Conservation (phyloP, 257 asterid genomes). For the Mentha longifolia region DNA sequence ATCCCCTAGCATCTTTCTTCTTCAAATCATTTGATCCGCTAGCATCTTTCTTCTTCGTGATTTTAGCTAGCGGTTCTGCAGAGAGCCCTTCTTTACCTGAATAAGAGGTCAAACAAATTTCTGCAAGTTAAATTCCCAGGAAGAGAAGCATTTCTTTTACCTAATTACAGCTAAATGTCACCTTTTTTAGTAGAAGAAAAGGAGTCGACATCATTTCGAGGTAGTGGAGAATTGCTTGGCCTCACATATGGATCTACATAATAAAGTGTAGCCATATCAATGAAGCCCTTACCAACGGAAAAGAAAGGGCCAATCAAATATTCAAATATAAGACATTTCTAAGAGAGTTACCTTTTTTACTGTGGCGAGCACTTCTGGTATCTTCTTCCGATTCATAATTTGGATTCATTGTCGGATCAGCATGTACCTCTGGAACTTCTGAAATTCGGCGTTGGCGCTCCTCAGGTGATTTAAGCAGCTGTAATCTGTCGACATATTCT, state of each 20-base stretch:
- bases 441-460: slow-evolving; percentile 62
- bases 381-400: slow-evolving; percentile 68
- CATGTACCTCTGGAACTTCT: slow-evolving; percentile 65
- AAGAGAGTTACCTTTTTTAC: slow-evolving; percentile 49
- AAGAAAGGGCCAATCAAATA: not conserved
- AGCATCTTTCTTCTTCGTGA: slow-evolving; percentile 45
- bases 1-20: slow-evolving; percentile 48
- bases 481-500: slow-evolving; percentile 54
- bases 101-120: slow-evolving; percentile 22
- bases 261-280: slow-evolving; percentile 19
- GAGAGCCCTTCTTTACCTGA: slow-evolving; percentile 60
- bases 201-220: slow-evolving; percentile 32
- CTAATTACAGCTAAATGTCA: slow-evolving; percentile 22
- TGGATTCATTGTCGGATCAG: slow-evolving; percentile 71
- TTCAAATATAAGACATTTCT: not conserved
- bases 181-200: slow-evolving; percentile 40
- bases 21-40: too few species aligned
- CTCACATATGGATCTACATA: slow-evolving; percentile 40
- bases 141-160: not conserved
- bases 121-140: slow-evolving; percentile 22
- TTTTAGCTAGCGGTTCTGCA: slow-evolving; percentile 33
- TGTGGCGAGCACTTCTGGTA: slow-evolving; percentile 33
- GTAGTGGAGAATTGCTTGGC: slow-evolving; percentile 33
- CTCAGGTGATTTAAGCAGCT: slow-evolving; percentile 63
- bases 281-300: slow-evolving; percentile 8